Base-by-base conservation (phyloP, 176 grass and related monocot species). In the Sorghum bicolor region DNA sequence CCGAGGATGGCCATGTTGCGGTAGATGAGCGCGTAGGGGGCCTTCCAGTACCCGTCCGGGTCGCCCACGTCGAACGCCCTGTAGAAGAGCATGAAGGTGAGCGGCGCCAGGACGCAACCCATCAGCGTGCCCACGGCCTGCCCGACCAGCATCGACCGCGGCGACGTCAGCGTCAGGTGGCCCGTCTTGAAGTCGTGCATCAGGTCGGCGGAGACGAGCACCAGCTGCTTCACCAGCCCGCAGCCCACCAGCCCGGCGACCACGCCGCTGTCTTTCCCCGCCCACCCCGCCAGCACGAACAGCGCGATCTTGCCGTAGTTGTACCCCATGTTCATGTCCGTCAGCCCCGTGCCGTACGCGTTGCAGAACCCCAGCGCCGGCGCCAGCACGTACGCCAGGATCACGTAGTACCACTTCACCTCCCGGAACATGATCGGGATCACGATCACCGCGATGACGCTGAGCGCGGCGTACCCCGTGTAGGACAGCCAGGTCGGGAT, bases 111-210 rank as follows among this genome's bases (percentile, higher is more conserved):
- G 29, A 99, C 4, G 87, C 96, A 99, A 5, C 96, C 96, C 89
- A 99, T 99, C 3, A 84, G 87, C 38, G 93, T 96, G 69, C 96
- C 96, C 1, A 86, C 64, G 10, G 79, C 91, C 86, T 99, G 96
- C 15, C 91, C 92, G 14, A 87, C 74, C 71, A 99, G 74, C 96
- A 99, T 99, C 32, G 96, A 99, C 75, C 93, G 81, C 15, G 96
- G 96, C 72, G 96, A 99, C 45, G 96, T 99, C 77, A 99, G 76
- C 11, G 96, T 99, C 67, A 92, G 91, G 86, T 99, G 90, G 19
- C 87, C 96, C 15, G 93, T 99, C 88, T 95, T 95, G 80, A 99
- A 94, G 77, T 96, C 96, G 77, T 96, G 96, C 96, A 99, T 99
- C 60, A 99, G 83, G 84, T 96, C 96, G 11, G 96, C 93, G 12